A percentile compares a stretch with the other conserved stretches of the same genome.
Evolutionary conservation across 768 basidiomycete species (phyloP).

Genomic region (Auricularia heimuer): DNA sequence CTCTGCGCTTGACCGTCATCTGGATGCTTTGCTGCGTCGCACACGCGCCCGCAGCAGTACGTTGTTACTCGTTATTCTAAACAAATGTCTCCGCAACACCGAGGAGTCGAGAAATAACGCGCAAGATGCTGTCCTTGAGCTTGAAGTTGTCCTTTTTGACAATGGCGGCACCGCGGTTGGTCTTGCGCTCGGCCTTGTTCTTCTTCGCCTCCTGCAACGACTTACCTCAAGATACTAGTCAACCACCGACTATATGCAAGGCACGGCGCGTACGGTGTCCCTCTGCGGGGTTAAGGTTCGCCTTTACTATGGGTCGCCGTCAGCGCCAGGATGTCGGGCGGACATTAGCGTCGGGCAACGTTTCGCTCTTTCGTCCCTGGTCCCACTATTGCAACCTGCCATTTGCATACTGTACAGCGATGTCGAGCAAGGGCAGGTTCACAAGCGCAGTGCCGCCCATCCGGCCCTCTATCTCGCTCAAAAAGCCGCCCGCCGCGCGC

Average conservation of each 20-base stretch:
- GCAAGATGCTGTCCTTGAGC: slow-evolving; percentile 63
- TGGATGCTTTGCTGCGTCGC: too few relatives aligned
- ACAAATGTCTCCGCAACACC: too few relatives aligned
- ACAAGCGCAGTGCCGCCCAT: not conserved
- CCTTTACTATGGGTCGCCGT: slow-evolving; percentile 56
- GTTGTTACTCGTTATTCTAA: too few relatives aligned
- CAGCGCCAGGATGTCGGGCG: not conserved
- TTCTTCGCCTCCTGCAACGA: slow-evolving; percentile 89
- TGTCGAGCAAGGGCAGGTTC: not conserved
- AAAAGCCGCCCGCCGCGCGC: not conserved
- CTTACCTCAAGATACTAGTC: slow-evolving; percentile 50
- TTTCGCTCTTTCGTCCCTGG: too few relatives aligned
- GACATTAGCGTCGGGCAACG: too few relatives aligned
- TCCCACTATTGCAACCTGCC: too few relatives aligned
- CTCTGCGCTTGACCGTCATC: too few relatives aligned
- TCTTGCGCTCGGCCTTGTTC: slow-evolving; percentile 82
- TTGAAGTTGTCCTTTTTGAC: slow-evolving; percentile 92
- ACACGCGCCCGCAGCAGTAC: too few relatives aligned
- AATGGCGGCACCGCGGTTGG: slow-evolving; percentile 77
- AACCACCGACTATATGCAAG: not conserved
- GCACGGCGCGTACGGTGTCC: slow-evolving; percentile 48
- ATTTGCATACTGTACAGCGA: not conserved
- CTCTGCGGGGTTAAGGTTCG: slow-evolving; percentile 88
- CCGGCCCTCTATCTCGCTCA: not conserved
- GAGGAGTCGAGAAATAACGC: too few relatives aligned